These are phyloP conservation scores for Grosmannia huntii DNA, from an alignment of 2,329 filamentous ascomycete species.

Conservation along the genomic window DNA sequence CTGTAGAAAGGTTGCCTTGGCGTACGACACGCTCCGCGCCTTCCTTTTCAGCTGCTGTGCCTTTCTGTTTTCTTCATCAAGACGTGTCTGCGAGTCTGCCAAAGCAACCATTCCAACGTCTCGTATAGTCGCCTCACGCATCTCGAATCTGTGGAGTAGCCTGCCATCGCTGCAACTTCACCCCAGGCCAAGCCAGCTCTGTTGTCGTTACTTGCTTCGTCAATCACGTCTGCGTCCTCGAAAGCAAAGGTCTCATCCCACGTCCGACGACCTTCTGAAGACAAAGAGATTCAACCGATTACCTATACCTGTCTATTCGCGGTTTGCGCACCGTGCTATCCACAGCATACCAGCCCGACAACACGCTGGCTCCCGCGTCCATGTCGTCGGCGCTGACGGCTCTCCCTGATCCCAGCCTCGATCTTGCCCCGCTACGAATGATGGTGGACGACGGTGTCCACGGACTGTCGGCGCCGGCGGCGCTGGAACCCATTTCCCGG, in stretches of 20 bases:
- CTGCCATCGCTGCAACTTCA: not conserved
- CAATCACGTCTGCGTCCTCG: not conserved
- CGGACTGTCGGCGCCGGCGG: slow-evolving; percentile 23
- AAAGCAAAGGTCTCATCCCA: not conserved
- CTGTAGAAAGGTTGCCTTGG: not conserved
- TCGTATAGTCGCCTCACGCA: not conserved
- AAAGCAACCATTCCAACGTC: not conserved
- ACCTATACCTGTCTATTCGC: too few species aligned
- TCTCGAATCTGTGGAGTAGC: not conserved
- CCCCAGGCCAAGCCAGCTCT: not conserved
- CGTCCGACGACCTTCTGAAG: not conserved
- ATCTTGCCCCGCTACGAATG: slow-evolving; percentile 4
- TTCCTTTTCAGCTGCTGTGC: not conserved
- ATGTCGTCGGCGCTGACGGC: not conserved
- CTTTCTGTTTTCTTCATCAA: not conserved
- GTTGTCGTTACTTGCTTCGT: not conserved
- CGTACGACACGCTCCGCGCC: not conserved
- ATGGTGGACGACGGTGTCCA: slow-evolving; percentile 26
- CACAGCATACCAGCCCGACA: not conserved
- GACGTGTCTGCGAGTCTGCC: not conserved
- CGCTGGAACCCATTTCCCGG: slow-evolving; percentile 34
- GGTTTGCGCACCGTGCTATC: not conserved
- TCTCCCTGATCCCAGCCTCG: not conserved
- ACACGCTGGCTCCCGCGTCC: slow-evolving; percentile 1
- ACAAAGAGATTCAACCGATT: not conserved